Evolutionary conservation across 768 basidiomycete genomes (phyloP).

Genomic region (Lactarius vividus): DNA sequence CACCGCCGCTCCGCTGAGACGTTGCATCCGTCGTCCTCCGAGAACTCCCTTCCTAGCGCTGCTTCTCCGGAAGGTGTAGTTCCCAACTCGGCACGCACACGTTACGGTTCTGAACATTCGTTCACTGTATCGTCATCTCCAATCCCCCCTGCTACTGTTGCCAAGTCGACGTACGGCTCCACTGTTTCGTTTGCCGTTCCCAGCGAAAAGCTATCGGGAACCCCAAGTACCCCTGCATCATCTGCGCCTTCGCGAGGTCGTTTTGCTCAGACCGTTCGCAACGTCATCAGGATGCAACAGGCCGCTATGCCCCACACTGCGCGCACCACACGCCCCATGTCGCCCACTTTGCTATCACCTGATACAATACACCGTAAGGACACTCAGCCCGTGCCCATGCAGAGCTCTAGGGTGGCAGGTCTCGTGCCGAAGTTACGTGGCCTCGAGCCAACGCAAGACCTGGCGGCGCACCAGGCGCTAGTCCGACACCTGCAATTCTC

Average conservation of each 20-base stretch:
- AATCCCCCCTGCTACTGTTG: slow-evolving; percentile 24
- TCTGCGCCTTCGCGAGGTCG: slow-evolving; percentile 35
- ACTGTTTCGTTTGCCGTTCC: slow-evolving; percentile 18
- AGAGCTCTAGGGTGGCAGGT: slow-evolving; percentile 52
- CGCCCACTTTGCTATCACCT: slow-evolving; percentile 30
- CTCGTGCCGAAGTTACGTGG: slow-evolving; percentile 55
- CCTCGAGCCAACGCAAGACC: slow-evolving; percentile 55
- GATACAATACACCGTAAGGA: slow-evolving; percentile 25
- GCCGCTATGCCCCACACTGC: slow-evolving; percentile 31
- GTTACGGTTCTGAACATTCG: slow-evolving; percentile 25
- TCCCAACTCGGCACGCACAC: slow-evolving; percentile 11
- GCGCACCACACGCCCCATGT: slow-evolving; percentile 32
- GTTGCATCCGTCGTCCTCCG: slow-evolving; percentile 15
- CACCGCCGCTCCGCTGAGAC: slow-evolving; percentile 14
- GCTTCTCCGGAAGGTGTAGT: slow-evolving; percentile 12
- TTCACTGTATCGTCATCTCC: slow-evolving; percentile 29
- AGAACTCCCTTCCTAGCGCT: slow-evolving; percentile 20
- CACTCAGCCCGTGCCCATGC: slow-evolving; percentile 35
- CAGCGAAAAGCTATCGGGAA: slow-evolving; percentile 25
- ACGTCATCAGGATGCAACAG: slow-evolving; percentile 43
- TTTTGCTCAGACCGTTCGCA: slow-evolving; percentile 44
- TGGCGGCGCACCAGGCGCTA: slow-evolving; percentile 62
- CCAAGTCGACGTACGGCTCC: slow-evolving; percentile 12
- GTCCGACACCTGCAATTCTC: slow-evolving; percentile 76
- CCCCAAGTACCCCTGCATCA: slow-evolving; percentile 28